Evolutionary conservation across 176 grass and related monocot genomes (phyloP), one percentile per base, ranked within the genome.

Genomic region (Avena eriantha): DNA sequence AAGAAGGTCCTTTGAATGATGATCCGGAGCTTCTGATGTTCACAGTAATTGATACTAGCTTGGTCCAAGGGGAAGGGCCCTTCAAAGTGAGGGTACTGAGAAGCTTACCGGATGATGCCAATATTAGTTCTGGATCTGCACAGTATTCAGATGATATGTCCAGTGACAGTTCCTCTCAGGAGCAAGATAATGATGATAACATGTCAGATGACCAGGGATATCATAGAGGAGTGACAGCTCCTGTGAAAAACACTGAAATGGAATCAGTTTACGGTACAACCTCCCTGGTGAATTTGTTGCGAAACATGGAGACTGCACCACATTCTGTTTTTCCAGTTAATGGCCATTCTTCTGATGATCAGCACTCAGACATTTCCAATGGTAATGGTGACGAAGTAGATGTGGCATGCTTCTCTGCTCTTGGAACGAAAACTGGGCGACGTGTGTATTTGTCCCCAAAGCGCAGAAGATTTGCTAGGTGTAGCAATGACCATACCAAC

Each of bases 31-130:
- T 84, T 50, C 84, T 83, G 86, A 85, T 87, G 70, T 95, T 95
- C 75, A 95, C 86, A 67, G 61, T 95, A 55, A 85, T 95, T 53
- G 93, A 95, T 79, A 92, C 93, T n/a, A 92, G 90, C 67, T 76
- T 95, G 85, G 47, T 86, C 51, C 55, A 82, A 72, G 90, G 80
- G 19, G 81, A 84, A 82, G 82, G 39, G 54, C 76, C 59, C 68
- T 71, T 83, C 61, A 90, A 80, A 76, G 82, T 90, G 56, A 92
- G 88, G 75, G 82, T 88, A 22, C 45, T 95, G 63, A 89, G 87
- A 75, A 90, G 59, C 81, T 81, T 92, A 71, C 93, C 88, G 21
- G 26, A 53, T 84, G 88, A 90, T 80, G 57, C 64, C 36, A 47
- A 43, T 53, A 69, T 36, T 58, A 79, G 78, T n/a, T 92, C 46